Conservation (phyloP, 768 basidiomycete species). For the Leccinum variicolor region DNA sequence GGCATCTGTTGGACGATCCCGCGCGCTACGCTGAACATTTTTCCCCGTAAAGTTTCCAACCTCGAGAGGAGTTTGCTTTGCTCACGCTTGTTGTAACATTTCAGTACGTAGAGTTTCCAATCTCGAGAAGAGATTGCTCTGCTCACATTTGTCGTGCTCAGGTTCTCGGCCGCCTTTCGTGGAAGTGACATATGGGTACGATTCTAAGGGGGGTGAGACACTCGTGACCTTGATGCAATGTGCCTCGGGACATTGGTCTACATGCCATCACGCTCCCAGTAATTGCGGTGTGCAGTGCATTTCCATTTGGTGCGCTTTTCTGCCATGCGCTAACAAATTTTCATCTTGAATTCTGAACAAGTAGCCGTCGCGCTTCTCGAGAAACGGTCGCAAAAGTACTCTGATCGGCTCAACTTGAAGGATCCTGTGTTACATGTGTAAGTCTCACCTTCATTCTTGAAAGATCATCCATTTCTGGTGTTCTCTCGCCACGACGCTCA, state of each 20-base stretch:
- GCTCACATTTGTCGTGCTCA: background rate
- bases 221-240: constrained; percentile 7
- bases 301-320: background rate
- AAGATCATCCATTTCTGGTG: too few species aligned
- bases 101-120: too few species aligned
- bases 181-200: background rate
- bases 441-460: background rate
- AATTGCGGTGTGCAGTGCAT: background rate
- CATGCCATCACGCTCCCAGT: background rate
- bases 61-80: background rate
- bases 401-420: background rate
- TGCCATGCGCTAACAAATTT: too few species aligned
- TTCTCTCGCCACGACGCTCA: background rate
- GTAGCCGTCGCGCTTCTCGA: background rate
- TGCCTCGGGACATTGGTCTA: background rate
- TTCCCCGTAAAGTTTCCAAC: background rate
- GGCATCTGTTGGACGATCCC: background rate
- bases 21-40: background rate
- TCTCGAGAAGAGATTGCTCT: too few species aligned
- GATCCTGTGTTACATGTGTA: background rate
- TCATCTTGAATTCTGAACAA: background rate
- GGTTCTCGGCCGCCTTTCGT: background rate
- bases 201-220: background rate
- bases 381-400: background rate
- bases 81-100: background rate